Percentiles rank a stretch among this genome's conserved stretches.
Evolutionary conservation across 2,329 filamentous ascomycete genomes (phyloP).

Genomic region (Cladosporium sp.): DNA sequence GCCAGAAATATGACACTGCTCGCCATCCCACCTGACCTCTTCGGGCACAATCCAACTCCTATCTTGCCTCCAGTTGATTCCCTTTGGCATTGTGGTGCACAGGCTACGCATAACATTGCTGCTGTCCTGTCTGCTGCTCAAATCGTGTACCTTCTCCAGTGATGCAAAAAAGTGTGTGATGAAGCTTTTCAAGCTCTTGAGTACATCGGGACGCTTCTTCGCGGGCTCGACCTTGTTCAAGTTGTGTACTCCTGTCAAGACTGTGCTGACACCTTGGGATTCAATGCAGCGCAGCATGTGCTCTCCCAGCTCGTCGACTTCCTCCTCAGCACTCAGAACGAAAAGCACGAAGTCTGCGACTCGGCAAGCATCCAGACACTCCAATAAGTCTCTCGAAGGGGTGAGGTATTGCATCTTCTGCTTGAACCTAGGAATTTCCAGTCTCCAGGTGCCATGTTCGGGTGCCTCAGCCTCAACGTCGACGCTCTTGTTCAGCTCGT

Average conservation of each 20-base stretch:
- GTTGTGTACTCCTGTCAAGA: constrained; percentile 72
- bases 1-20: constrained; percentile 63
- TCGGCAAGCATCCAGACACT: constrained; percentile 78
- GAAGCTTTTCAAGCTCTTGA: constrained; percentile 82
- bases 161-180: constrained; percentile 92
- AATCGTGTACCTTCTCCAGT: constrained; percentile 83
- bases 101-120: constrained; percentile 85
- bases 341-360: constrained; percentile 89
- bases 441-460: constrained; percentile 54
- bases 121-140: constrained; percentile 86
- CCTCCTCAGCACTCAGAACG: constrained; percentile 73
- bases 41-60: constrained; percentile 94
- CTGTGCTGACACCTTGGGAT: constrained; percentile 88
- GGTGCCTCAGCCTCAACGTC: constrained; percentile 67
- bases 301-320: constrained; percentile 82
- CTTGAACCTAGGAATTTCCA: constrained; percentile 85
- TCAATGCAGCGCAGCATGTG: constrained; percentile 81
- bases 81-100: constrained; percentile 88
- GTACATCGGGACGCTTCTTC: constrained; percentile 72
- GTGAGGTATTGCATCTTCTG: constrained; percentile 87
- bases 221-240: constrained; percentile 72
- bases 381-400: constrained; percentile 66
- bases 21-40: constrained; percentile 64
- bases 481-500: constrained; percentile 69
- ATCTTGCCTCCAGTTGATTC: constrained; percentile 91